Evolutionary conservation across 257 asterid species (phyloP).

Genomic region (Striga asiatica): DNA sequence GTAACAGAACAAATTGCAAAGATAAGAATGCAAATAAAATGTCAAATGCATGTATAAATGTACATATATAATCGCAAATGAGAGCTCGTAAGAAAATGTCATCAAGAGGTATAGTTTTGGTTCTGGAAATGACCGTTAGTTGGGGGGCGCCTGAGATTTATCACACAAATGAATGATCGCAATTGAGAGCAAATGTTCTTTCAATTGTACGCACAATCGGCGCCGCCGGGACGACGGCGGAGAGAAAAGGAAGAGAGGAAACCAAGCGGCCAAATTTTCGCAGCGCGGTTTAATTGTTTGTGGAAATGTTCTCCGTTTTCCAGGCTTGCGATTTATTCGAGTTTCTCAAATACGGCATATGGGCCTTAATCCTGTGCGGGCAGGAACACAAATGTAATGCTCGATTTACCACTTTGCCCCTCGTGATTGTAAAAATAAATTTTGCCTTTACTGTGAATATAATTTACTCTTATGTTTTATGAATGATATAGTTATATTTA

Average conservation of each 20-base stretch:
- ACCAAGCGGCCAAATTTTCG: background rate
- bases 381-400: too few relatives aligned
- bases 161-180: slow-evolving; percentile 2
- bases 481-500: too few relatives aligned
- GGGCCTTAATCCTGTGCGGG: slow-evolving; percentile 15
- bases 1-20: background rate
- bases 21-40: background rate
- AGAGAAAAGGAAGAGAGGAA: slow-evolving; percentile 8
- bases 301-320: too few relatives aligned
- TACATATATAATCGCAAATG: background rate
- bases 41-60: too few relatives aligned
- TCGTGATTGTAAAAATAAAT: too few relatives aligned
- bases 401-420: too few relatives aligned
- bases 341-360: slow-evolving; percentile 7
- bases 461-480: too few relatives aligned
- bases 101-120: background rate
- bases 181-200: background rate
- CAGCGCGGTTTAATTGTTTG: slow-evolving; percentile 15
- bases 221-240: slow-evolving; percentile 38
- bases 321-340: slow-evolving; percentile 13
- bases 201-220: slow-evolving; percentile 2
- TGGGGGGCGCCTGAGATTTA: slow-evolving; percentile 3
- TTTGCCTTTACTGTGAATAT: too few relatives aligned
- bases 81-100: background rate
- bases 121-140: slow-evolving; percentile 19